Conservation (phyloP, 202 grass and related monocot species). For the Bolboschoenoplectus hybrid region DNA sequence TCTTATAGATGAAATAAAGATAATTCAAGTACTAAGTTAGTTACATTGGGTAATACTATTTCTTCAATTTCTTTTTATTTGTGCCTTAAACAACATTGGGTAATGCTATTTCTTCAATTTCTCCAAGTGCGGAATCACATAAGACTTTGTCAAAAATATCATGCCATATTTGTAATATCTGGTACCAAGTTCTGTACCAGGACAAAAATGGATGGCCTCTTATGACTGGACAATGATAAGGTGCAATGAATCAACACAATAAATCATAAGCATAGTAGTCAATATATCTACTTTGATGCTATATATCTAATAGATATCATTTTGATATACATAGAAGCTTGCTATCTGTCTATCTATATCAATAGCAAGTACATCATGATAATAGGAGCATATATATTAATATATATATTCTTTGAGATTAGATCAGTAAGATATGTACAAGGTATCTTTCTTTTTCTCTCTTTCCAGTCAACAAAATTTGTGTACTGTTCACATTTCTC, state of each 20-base stretch:
- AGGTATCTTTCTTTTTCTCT: slow-evolving; percentile 20
- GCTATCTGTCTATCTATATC: slow-evolving; percentile 1
- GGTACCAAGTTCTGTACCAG: not conserved
- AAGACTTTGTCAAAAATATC: not conserved
- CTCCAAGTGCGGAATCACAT: not conserved
- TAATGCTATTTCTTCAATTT: not conserved
- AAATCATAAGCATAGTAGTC: not conserved
- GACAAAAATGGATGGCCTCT: not conserved
- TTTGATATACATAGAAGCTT: slow-evolving; percentile 17
- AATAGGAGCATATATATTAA: not conserved
- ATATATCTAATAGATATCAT: slow-evolving; percentile 26
- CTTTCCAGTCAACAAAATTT: not conserved
- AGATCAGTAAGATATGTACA: slow-evolving; percentile 31
- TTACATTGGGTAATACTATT: not conserved
- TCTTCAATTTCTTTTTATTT: not conserved
- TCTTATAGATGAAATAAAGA: not conserved
- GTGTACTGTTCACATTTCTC: not conserved
- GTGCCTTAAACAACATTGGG: not conserved
- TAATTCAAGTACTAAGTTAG: not conserved
- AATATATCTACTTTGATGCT: slow-evolving; percentile 22
- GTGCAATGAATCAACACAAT: not conserved
- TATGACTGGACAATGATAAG: not conserved
- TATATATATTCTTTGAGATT: not conserved
- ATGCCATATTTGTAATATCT: not conserved
- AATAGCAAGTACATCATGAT: not conserved